phyloP scores from a whole-genome alignment of 805 yeast species.

The Hanseniaspora meyeri region DNA sequence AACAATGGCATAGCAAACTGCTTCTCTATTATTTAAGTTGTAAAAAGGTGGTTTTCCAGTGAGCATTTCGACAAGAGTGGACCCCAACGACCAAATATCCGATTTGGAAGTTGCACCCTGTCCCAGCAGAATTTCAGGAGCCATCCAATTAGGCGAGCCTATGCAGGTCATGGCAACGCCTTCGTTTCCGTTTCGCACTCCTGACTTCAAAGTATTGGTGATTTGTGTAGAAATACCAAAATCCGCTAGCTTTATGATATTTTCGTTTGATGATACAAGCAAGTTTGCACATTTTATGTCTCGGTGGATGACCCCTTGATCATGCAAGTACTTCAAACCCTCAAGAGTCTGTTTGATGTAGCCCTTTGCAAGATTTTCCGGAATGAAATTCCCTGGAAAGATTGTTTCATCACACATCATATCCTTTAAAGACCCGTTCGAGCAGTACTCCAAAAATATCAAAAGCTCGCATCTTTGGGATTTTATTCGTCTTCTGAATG shows the following conservation, averaged over 20 bases:
- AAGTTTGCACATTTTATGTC: slow-evolving; percentile 93
- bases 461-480: slow-evolving; percentile 37
- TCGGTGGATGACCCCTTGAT: slow-evolving; percentile 74
- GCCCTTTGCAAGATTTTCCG: slow-evolving; percentile 48
- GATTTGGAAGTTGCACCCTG: slow-evolving; percentile 80
- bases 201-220: slow-evolving; percentile 29
- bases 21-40: slow-evolving; percentile 32
- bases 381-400: slow-evolving; percentile 31
- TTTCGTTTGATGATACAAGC: slow-evolving; percentile 45
- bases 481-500: neutral
- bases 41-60: slow-evolving; percentile 84
- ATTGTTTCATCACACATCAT: slow-evolving; percentile 19
- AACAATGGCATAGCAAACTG: slow-evolving; percentile 29
- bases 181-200: neutral
- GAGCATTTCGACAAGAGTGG: slow-evolving; percentile 78
- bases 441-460: slow-evolving; percentile 64
- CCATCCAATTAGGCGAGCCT: slow-evolving; percentile 98
- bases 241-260: slow-evolving; percentile 81
- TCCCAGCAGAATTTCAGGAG: slow-evolving; percentile 82
- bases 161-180: slow-evolving; percentile 43
- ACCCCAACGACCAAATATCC: slow-evolving; percentile 89
- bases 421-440: slow-evolving; percentile 52
- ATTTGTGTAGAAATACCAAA: slow-evolving; percentile 88
- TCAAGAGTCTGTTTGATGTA: slow-evolving; percentile 58
- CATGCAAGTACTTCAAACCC: slow-evolving; percentile 60